Base-by-base conservation (phyloP, 202 grass and related monocot species). In the Thinopyrum obtusiflorum region DNA sequence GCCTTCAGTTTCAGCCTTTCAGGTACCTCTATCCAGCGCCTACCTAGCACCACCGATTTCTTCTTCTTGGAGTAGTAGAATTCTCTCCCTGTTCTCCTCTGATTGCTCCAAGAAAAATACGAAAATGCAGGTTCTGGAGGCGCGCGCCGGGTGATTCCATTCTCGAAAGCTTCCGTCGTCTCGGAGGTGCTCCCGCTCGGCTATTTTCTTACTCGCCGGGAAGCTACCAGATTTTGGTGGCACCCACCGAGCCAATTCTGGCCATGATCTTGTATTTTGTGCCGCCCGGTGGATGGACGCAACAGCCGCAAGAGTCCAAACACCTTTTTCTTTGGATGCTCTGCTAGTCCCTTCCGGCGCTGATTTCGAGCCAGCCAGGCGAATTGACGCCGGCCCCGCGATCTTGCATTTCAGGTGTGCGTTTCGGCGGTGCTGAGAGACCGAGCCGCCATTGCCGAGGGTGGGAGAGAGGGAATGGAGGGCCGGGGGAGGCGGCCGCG, bases 401-500 rank as follows among this genome's bases (percentile, higher is more conserved):
- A 72, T 79, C 62, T 80, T 39, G 68, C 37, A 33, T 1, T 14
- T 46, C 67, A 73, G 70, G 70, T 25, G 14, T 35, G 7, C 68
- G 0, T 57, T 76, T 55, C 2, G 15, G 46, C 20, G 0, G 33
- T 26, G 4, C 36, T 72, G 42, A 46, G 12, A 20, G 68, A 72
- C 61, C 1, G 65, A 68, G 72, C 73, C 7, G 10, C 47, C 73
- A n/a, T 31, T 32, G 73, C 15, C 21, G 60, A 40, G 15, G 62
- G 25, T 11, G 31, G 11, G 55, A 3, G 53, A 3, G 53, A 57
- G 39, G 39, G 7, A 7, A 89, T 90, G 84, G 86, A 89, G 86
- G 77, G 83, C 60, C 71, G 85, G 11, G 63, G 94, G 77, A 77
- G 88, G 77, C 80, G 81, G 86, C 76, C 79, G 46, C 66, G 85